Conservation (phyloP, 2,329 filamentous ascomycete species). For the Aspergillus viridinutans region DNA sequence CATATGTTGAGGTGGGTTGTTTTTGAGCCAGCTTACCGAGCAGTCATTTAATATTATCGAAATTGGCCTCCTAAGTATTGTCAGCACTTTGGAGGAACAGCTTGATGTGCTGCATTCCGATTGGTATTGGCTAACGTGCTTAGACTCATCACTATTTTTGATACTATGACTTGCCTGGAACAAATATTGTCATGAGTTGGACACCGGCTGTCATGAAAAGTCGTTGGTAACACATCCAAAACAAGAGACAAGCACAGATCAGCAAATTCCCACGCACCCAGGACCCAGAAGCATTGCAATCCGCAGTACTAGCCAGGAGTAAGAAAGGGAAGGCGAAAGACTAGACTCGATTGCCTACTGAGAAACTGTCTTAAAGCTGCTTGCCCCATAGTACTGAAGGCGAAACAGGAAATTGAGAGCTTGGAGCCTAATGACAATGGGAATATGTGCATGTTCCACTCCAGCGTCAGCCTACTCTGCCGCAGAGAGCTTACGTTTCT, state of each 20-base stretch:
- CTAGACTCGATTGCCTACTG: background rate
- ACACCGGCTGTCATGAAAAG: background rate
- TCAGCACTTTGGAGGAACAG: background rate
- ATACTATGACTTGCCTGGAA: background rate
- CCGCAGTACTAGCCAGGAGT: no score
- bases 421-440: background rate
- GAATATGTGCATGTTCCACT: background rate
- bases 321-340: background rate
- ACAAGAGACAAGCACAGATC: background rate
- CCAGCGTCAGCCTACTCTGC: slow-evolving; percentile 1
- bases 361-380: background rate
- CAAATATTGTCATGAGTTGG: background rate
- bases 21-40: no score
- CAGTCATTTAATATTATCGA: no score
- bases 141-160: no score
- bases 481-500: slow-evolving; percentile 19
- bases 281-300: background rate
- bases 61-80: background rate
- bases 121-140: background rate
- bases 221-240: background rate
- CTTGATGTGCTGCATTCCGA: background rate
- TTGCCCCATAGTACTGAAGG: background rate
- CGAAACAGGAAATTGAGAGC: background rate
- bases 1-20: no score
- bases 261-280: background rate